Base-by-base conservation (phyloP, 2,329 filamentous ascomycete genomes). In the Pseudogymnoascus sp. region DNA sequence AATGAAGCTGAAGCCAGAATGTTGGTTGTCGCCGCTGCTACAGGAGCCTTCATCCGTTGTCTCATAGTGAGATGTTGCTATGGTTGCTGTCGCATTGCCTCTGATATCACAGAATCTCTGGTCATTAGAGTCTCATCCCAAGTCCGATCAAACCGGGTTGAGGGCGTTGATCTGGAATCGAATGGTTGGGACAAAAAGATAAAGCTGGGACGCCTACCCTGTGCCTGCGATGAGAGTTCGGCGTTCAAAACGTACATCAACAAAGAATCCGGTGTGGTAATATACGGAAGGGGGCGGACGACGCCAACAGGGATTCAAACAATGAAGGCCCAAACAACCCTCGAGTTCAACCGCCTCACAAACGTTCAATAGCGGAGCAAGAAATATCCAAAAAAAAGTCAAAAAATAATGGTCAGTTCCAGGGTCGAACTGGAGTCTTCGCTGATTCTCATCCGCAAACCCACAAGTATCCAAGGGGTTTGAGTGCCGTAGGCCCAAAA, bases 391-490 rank as follows among this genome's bases (percentile, higher is more conserved):
- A 53, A 56, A 56, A 56, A 56, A 56, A 33, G 4, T 2, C n/a
- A 12, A 56, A 56, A 46, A 33, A 56, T 19, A 56, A 56, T 56
- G 50, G 50, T 56, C 28, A 22, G 50, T 33, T 56, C 50, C 26
- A 56, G 28, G 50, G 22, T 56, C 7, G 50, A 56, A 56, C 50
- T 56, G 50, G 26, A 56, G 50, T 33, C 28, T 56, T n/a, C 50
- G 28, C 50, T 33, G 50, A 56, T 56, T 56, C 50, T 56, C 50
- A 56, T 56, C 50, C 50, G 50, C 50, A 56, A 56, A 16, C 28
- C 50, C 28, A 4, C 50, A 19, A 26, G 50, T 33, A 56, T 33
- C 50, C 50, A 56, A 33, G 50, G n/a, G n/a, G 26, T 6, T 56
- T 56, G 28, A 56, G 28, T 56, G 50, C 28, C 50, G 28, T 12